These are phyloP conservation scores for Syzygium aqueum DNA, from an alignment of 345 rosid genomes.

Conservation along the genomic window DNA sequence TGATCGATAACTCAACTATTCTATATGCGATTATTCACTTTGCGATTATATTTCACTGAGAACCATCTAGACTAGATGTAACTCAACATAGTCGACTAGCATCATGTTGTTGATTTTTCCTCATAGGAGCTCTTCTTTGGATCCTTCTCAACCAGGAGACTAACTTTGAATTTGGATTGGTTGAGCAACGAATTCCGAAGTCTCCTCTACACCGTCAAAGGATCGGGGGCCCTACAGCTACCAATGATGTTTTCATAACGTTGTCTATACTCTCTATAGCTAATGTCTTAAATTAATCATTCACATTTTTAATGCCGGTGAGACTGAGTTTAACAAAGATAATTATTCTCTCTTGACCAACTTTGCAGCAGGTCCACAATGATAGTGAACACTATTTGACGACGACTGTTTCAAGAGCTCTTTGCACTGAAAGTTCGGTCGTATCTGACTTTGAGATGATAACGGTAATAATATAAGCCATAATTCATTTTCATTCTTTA, in stretches of 20 bases:
- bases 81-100: neutral
- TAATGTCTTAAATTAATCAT: neutral
- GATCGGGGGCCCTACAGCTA: neutral
- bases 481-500: too few relatives aligned
- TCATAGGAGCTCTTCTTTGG: neutral
- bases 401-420: neutral
- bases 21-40: too few relatives aligned
- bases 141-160: neutral
- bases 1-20: neutral
- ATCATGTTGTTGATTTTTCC: neutral
- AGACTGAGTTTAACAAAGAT: neutral
- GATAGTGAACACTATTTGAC: neutral
- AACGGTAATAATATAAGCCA: too few relatives aligned
- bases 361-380: neutral
- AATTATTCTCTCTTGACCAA: neutral
- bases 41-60: neutral
- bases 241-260: neutral
- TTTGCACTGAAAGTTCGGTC: neutral
- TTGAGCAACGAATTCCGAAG: neutral
- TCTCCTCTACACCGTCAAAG: neutral
- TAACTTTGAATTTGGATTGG: neutral
- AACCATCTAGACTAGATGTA: neutral
- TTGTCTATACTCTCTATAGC: neutral
- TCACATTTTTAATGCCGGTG: neutral
- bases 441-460: neutral